A percentile compares a stretch with the other conserved stretches of the same genome.
Evolutionary conservation across 306 rosid genomes (phyloP).

Genomic region (Acacia melanoxylon): DNA sequence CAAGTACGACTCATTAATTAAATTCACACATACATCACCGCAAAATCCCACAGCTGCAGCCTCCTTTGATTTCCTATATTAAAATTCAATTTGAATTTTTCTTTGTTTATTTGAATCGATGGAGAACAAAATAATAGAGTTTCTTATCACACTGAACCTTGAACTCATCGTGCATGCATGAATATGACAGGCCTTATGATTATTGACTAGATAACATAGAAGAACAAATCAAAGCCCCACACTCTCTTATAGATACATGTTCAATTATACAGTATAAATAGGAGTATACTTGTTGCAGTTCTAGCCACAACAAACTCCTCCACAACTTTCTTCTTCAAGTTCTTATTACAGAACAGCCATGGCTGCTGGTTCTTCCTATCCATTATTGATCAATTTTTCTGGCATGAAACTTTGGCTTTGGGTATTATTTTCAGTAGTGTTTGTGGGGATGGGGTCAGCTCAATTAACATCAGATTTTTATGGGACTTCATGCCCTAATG

Average conservation of each 20-base stretch:
- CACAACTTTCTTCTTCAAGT: background rate
- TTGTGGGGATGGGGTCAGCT: slow-evolving; percentile 37
- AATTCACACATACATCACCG: background rate
- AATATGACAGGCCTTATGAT: background rate
- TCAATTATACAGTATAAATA: background rate
- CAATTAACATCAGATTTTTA: slow-evolving; percentile 56
- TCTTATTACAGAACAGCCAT: background rate
- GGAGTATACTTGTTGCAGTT: background rate
- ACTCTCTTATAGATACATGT: background rate
- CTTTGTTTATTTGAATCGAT: background rate
- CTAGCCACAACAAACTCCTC: background rate
- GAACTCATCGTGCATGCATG: background rate
- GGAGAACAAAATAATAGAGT: background rate
- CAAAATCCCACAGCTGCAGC: background rate
- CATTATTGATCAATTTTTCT: background rate
- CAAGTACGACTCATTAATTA: background rate
- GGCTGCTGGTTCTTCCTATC: background rate
- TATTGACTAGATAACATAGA: background rate
- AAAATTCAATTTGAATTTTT: background rate
- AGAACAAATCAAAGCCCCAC: background rate
- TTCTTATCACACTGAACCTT: background rate
- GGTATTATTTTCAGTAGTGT: background rate
- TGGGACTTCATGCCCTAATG: slow-evolving; percentile 49
- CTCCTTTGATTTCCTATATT: background rate
- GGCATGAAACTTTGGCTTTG: background rate